Evolutionary conservation across 2,329 filamentous ascomycete species (phyloP).

Genomic region (Exophiala alcalophila): DNA sequence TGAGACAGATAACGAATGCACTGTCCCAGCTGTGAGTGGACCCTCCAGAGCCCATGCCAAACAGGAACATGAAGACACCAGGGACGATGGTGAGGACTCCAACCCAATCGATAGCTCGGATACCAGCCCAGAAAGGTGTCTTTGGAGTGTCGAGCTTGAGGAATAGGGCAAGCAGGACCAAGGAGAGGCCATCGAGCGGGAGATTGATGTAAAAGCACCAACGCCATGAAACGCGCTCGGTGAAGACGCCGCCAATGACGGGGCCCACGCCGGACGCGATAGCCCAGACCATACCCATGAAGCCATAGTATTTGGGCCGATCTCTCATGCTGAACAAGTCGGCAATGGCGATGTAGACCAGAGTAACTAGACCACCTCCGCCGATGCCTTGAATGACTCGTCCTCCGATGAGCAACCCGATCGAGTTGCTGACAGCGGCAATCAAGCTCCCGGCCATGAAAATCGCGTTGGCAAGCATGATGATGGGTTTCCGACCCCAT

Average conservation of each 20-base stretch:
- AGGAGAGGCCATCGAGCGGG: slow-evolving; percentile 58
- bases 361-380: slow-evolving; percentile 61
- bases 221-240: slow-evolving; percentile 38
- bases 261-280: slow-evolving; percentile 60
- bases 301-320: slow-evolving; percentile 60
- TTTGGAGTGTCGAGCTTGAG: slow-evolving; percentile 60
- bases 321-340: slow-evolving; percentile 61
- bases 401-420: slow-evolving; percentile 61
- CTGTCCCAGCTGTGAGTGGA: slow-evolving; percentile 53
- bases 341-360: slow-evolving; percentile 62
- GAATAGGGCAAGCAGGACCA: slow-evolving; percentile 58
- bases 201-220: slow-evolving; percentile 59
- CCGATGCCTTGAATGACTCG: slow-evolving; percentile 63
- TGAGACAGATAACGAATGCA: slow-evolving; percentile 49
- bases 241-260: slow-evolving; percentile 40
- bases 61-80: slow-evolving; percentile 65
- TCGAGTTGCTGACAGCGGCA: slow-evolving; percentile 56
- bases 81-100: slow-evolving; percentile 63
- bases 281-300: slow-evolving; percentile 62
- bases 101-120: slow-evolving; percentile 62
- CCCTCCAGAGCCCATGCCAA: slow-evolving; percentile 69
- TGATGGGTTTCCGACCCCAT: slow-evolving; percentile 62
- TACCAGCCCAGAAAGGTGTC: slow-evolving; percentile 55
- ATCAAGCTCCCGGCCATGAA: slow-evolving; percentile 63
- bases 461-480: slow-evolving; percentile 58